A percentile compares a stretch with the other conserved stretches of the same genome.
phyloP scores from a whole-genome alignment of 2,329 filamentous ascomycete species.

The Microdochium trichocladiopsis region DNA sequence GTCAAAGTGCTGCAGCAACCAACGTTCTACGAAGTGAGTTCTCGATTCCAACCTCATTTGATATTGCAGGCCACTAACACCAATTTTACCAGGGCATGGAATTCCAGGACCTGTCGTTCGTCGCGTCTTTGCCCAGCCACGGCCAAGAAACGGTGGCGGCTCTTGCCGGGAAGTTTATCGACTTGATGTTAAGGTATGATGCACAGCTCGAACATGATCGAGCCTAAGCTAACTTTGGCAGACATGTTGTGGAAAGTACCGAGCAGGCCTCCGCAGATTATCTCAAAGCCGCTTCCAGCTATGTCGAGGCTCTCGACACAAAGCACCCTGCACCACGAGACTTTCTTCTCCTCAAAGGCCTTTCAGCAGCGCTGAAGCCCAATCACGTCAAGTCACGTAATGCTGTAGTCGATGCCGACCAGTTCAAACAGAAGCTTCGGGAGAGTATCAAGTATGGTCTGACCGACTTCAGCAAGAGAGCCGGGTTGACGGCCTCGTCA shows the following conservation, averaged over 20 bases:
- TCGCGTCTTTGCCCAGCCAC: slow-evolving; percentile 11
- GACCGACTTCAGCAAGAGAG: slow-evolving; percentile 10
- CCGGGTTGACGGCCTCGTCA: too few relatives aligned
- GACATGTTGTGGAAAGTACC: slow-evolving; percentile 15
- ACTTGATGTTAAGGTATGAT: slow-evolving; percentile 17
- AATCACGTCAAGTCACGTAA: slow-evolving; percentile 6
- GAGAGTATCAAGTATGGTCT: slow-evolving; percentile 12
- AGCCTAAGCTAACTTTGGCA: slow-evolving; percentile 9
- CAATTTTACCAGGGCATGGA: slow-evolving; percentile 17
- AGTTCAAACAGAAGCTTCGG: slow-evolving; percentile 12
- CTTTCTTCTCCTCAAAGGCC: slow-evolving; percentile 16
- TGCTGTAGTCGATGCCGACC: slow-evolving; percentile 6
- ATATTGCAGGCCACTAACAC: slow-evolving; percentile 4
- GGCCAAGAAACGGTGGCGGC: slow-evolving; percentile 6
- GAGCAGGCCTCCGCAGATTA: slow-evolving; percentile 15
- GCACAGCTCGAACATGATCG: background rate
- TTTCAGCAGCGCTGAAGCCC: slow-evolving; percentile 10
- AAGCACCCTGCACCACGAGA: slow-evolving; percentile 5
- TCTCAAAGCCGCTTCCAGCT: slow-evolving; percentile 12
- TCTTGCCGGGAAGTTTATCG: slow-evolving; percentile 15
- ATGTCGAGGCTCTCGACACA: slow-evolving; percentile 10
- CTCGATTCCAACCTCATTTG: background rate
- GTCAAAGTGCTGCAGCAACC: slow-evolving; percentile 19
- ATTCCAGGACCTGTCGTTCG: slow-evolving; percentile 17
- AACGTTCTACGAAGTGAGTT: slow-evolving; percentile 21